Evolutionary conservation across 2,329 filamentous ascomycete species (phyloP).

Genomic region (Trichoderma oligosporum): DNA sequence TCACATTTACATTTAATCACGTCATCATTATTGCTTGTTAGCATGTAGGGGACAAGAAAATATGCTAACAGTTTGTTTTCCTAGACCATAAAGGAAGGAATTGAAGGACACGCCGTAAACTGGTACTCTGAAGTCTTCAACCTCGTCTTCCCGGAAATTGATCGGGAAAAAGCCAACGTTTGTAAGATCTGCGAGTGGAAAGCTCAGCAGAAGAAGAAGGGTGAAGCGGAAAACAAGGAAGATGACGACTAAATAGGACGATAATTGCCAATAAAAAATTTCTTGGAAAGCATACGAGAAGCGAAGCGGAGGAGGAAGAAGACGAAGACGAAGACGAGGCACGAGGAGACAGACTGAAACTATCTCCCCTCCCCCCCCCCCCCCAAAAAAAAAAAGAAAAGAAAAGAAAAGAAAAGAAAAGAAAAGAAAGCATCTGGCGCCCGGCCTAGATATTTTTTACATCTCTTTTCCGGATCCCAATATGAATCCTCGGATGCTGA

Average conservation of each 20-base stretch:
- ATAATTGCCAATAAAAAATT: background rate
- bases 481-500: no score
- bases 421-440: no score
- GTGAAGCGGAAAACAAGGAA: conserved; percentile 35
- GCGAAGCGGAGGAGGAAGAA: background rate
- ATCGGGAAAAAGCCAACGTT: conserved; percentile 67
- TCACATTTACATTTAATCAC: no score
- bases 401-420: background rate
- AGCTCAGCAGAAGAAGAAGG: conserved; percentile 38
- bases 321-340: no score
- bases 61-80: background rate
- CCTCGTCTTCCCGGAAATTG: conserved; percentile 79
- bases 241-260: conserved; percentile 33
- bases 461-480: no score
- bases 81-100: conserved; percentile 96
- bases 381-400: background rate
- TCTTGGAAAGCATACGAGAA: background rate
- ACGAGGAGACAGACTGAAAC: background rate
- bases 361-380: no score
- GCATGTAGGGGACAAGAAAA: no score
- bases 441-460: no score
- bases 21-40: no score
- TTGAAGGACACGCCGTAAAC: conserved; percentile 82
- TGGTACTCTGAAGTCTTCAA: conserved; percentile 97
- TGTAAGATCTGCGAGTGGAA: conserved; percentile 63